These are phyloP conservation scores for Erodium texanum DNA, from an alignment of 441 rosid genomes.

Conservation along the genomic window DNA sequence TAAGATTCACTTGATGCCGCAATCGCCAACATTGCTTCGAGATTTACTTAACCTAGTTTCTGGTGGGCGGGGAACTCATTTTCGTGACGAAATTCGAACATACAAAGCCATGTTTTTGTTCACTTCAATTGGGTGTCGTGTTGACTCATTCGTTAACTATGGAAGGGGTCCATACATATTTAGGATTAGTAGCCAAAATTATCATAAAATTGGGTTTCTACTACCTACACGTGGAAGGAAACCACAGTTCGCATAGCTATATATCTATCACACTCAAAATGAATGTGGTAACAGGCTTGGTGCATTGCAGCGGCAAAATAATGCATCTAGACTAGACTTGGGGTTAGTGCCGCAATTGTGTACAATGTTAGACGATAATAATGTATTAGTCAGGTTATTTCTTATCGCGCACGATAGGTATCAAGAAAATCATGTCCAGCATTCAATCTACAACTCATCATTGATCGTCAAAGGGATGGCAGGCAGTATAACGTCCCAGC, in stretches of 20 bases:
- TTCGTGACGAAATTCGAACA: no score
- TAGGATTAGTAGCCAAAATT: background rate
- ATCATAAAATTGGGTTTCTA: constrained; percentile 4
- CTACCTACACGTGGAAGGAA: background rate
- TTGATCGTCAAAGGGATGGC: no score
- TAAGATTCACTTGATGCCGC: no score
- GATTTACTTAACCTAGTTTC: no score
- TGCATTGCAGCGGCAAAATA: background rate
- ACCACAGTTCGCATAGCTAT: constrained; percentile 2
- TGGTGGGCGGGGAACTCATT: no score
- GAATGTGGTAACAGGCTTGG: background rate
- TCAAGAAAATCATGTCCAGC: background rate
- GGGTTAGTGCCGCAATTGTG: no score
- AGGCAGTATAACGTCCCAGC: background rate
- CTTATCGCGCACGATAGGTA: background rate
- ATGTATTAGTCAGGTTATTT: background rate
- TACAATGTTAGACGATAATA: background rate
- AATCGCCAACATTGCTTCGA: no score
- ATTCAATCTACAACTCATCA: no score
- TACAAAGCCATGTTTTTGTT: no score
- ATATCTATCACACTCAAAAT: background rate
- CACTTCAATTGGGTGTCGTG: no score
- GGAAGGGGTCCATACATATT: background rate
- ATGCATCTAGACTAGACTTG: no score
- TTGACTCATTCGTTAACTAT: no score